Percentiles rank a stretch among this genome's conserved stretches.
Evolutionary conservation across 805 yeast species (phyloP).

Genomic region (Candida methanosorbosa): DNA sequence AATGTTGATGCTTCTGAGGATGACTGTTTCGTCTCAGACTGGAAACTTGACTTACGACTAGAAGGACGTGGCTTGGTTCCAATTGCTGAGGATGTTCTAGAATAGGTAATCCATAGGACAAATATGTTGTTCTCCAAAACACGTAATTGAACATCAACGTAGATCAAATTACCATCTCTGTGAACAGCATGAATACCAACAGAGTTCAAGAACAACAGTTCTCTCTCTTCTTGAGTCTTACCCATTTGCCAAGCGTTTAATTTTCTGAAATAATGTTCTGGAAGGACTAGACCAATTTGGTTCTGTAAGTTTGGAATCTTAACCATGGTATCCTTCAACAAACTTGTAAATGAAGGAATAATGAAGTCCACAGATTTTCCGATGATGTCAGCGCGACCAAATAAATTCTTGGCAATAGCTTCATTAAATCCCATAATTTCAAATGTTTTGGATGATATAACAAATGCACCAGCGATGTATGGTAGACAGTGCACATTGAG

Average conservation of each 20-base stretch:
- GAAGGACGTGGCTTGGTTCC: not conserved
- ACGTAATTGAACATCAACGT: constrained; percentile 74
- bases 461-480: constrained; percentile 79
- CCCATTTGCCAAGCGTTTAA: constrained; percentile 35
- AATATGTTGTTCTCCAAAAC: constrained; percentile 50
- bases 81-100: constrained; percentile 31
- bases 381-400: constrained; percentile 52
- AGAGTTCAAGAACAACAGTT: constrained; percentile 46
- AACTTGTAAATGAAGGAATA: constrained; percentile 52
- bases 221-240: constrained; percentile 30
- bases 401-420: constrained; percentile 68
- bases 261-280: constrained; percentile 85
- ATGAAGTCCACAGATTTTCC: constrained; percentile 45
- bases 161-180: constrained; percentile 55
- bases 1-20: not conserved
- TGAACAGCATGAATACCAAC: constrained; percentile 64
- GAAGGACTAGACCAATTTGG: constrained; percentile 68
- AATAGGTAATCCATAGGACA: constrained; percentile 82
- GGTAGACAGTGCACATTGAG: constrained; percentile 71
- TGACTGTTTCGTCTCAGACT: not conserved
- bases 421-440: constrained; percentile 65
- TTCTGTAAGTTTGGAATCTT: constrained; percentile 30
- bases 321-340: constrained; percentile 32
- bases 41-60: not conserved
- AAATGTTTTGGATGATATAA: constrained; percentile 44